Evolutionary conservation across 495 filamentous ascomycete genomes (phyloP), one percentile per base, ranked within the genome.

Genomic region (Xylaria sp.): DNA sequence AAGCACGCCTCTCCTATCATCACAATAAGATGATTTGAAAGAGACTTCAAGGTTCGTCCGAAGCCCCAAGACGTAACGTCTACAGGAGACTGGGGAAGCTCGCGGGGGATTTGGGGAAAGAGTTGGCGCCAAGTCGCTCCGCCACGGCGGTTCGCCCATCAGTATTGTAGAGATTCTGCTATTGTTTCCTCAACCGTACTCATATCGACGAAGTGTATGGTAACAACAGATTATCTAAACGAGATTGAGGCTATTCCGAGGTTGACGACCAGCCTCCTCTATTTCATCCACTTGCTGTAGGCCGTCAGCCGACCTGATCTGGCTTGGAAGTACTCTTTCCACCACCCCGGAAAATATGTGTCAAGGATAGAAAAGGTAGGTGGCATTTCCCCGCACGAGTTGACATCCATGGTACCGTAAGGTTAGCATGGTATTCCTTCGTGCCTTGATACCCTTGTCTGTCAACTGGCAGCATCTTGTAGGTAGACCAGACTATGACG

Each of bases 61-160:
- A 71, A 46, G 61, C 40, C 43, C 19, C 15, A 53, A 24, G n/a
- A 61, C 33, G 19, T 61, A 24, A 37, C 35, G 21, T 17, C 24
- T 14, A 53, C 46, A 9, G 31, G 5, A 55, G 31, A 11, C 26
- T 55, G 64, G 64, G 31, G 46, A 55, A 67, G 48, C 33, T 67
- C 17, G 64, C 33, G 64, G 64, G 63, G 61, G 31, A 17, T 19
- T 26, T 67, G 46, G 64, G 64, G 64, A 55, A 67, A 40, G n/a
- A 41, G 24, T 67, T 67, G 64, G 64, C 64, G 64, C 64, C 64
- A 55, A 67, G 64, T 53, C 35, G 4, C 64, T 50, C 46, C 64
- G 19, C 31, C 29, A 17, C 31, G 29, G 1, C 21, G 46, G 46
- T 55, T 67, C 64, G 14, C 48, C 21, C 21, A 62, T 59, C 33